A percentile compares a stretch with the other conserved stretches of the same genome.
Conservation (phyloP, 306 rosid genomes). For the Vicia villosa region DNA sequence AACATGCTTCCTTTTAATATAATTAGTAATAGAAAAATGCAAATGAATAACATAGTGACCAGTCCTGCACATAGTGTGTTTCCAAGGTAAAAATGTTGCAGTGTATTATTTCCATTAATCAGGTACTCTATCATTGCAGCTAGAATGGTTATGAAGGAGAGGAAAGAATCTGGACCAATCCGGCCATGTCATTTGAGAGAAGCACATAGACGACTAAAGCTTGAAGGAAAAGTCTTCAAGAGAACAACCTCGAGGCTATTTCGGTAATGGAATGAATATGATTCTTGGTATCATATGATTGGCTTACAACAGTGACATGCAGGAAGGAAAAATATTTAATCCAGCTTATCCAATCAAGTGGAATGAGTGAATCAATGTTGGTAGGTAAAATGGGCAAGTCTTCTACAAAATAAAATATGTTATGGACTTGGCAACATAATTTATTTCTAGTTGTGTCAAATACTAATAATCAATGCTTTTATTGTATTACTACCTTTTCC, state of each 20-base stretch:
- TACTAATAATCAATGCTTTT: neutral
- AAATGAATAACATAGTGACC: neutral
- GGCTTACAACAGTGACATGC: slow-evolving; percentile 11
- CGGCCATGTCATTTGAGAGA: slow-evolving; percentile 96
- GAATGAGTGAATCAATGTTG: slow-evolving; percentile 3
- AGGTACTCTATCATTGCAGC: slow-evolving; percentile 50
- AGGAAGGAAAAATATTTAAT: neutral
- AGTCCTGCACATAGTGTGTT: neutral
- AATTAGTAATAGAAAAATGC: neutral
- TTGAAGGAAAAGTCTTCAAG: slow-evolving; percentile 88
- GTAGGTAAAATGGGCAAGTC: slow-evolving; percentile 19
- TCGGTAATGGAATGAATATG: slow-evolving; percentile 48
- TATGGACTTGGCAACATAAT: neutral
- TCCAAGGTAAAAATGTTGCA: slow-evolving; percentile 12
- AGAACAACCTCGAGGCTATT: slow-evolving; percentile 77
- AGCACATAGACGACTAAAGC: slow-evolving; percentile 80
- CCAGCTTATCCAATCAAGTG: slow-evolving; percentile 5
- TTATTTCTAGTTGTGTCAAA: slow-evolving; percentile 1
- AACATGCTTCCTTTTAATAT: slow-evolving; percentile 18
- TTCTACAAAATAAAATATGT: slow-evolving; percentile 1
- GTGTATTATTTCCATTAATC: slow-evolving; percentile 1
- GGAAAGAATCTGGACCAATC: slow-evolving; percentile 88
- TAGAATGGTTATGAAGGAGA: slow-evolving; percentile 79
- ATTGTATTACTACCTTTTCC: neutral
- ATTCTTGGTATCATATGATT: slow-evolving; percentile 7